Conservation (phyloP, 2,329 filamentous ascomycete species). For the Fusarium tupiense region DNA sequence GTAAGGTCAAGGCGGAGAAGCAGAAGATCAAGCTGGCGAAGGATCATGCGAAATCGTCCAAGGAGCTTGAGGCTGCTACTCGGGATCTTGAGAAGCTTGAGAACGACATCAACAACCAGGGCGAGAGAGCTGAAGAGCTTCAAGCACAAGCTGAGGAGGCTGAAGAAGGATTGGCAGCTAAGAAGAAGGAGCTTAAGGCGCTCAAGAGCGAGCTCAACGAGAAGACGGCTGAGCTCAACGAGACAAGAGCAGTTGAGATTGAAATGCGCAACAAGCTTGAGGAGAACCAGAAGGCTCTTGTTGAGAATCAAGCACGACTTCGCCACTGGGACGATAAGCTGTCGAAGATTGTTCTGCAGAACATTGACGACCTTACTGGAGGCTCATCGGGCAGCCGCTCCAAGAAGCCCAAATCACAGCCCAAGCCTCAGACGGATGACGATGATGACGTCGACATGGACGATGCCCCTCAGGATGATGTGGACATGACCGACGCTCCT, state of each 20-base stretch:
- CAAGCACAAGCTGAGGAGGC: conserved; percentile 82
- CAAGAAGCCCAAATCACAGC: conserved; percentile 39
- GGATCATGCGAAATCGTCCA: conserved; percentile 78
- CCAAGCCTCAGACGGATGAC: conserved; percentile 36
- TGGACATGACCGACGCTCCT: conserved; percentile 46
- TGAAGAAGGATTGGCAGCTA: conserved; percentile 78
- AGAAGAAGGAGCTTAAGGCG: conserved; percentile 80
- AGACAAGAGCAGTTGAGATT: conserved; percentile 88
- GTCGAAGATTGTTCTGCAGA: conserved; percentile 83
- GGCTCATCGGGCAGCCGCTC: conserved; percentile 44
- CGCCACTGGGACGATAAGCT: conserved; percentile 92
- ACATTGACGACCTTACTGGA: conserved; percentile 74
- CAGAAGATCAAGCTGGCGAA: conserved; percentile 88
- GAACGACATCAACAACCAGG: conserved; percentile 80
- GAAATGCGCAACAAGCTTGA: conserved; percentile 99
- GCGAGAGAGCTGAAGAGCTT: conserved; percentile 77
- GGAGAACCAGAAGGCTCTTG: conserved; percentile 89
- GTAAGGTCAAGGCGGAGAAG: conserved; percentile 93
- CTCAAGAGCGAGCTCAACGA: conserved; percentile 89
- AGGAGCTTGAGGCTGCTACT: conserved; percentile 78
- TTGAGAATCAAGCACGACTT: conserved; percentile 85
- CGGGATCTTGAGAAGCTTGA: conserved; percentile 82
- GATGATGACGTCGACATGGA: conserved; percentile 50
- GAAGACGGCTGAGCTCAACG: conserved; percentile 86
- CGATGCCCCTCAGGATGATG: conserved; percentile 43